phyloP scores from a whole-genome alignment of 1,284 basidiomycete species.

The Neotropicomus parvogracilis region DNA sequence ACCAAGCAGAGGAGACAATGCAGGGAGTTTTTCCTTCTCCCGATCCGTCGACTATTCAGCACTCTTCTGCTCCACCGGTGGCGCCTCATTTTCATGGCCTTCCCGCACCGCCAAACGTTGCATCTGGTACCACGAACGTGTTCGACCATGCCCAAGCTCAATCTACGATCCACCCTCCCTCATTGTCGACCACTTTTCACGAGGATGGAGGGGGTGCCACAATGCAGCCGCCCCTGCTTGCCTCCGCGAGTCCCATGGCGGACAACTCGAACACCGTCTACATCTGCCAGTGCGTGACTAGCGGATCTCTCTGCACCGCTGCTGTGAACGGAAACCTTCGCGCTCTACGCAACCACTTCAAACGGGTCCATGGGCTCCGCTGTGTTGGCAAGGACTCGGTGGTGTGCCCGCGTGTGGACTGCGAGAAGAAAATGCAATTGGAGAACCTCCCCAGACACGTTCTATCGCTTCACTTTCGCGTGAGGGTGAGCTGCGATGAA shows the following conservation, averaged over 20 bases:
- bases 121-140: not conserved
- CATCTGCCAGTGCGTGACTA: slow-evolving; percentile 6
- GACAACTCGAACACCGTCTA: not conserved
- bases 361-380: slow-evolving; percentile 5
- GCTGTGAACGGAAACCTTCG: not conserved
- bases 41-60: not conserved
- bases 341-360: slow-evolving; percentile 20
- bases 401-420: slow-evolving; percentile 13
- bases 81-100: not conserved
- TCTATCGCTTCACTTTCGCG: slow-evolving; percentile 11
- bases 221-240: not conserved
- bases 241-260: not conserved
- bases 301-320: slow-evolving; percentile 5
- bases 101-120: not conserved
- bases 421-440: slow-evolving; percentile 5
- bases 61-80: not conserved
- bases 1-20: not conserved
- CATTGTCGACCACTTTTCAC: not conserved
- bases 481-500: slow-evolving; percentile 3
- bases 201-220: not conserved
- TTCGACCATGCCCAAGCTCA: not conserved
- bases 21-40: not conserved
- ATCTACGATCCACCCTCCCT: not conserved
- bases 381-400: slow-evolving; percentile 5
- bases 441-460: slow-evolving; percentile 26